Conservation (phyloP, 306 rosid genomes). For the Cercis canadensis region DNA sequence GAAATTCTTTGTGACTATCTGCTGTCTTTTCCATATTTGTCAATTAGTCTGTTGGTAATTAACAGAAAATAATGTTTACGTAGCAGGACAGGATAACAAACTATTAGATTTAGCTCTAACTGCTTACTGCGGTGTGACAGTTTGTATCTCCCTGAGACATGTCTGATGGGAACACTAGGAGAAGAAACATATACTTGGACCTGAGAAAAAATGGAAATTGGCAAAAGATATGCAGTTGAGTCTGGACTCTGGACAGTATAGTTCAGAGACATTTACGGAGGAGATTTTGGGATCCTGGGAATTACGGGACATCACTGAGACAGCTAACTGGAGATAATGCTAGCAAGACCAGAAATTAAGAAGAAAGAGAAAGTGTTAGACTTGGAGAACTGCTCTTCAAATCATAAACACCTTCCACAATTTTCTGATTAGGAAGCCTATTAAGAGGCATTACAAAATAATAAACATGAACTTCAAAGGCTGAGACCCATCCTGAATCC, state of each 20-base stretch:
- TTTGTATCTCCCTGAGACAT: conserved; percentile 13
- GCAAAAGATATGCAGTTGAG: neutral
- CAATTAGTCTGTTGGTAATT: neutral
- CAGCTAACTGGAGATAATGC: neutral
- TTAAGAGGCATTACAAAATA: neutral
- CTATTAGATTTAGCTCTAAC: neutral
- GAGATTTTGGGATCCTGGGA: conserved; percentile 6
- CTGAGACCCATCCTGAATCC: neutral
- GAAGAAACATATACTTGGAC: neutral
- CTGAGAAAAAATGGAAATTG: neutral
- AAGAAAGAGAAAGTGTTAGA: neutral
- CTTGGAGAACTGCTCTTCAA: conserved; percentile 1
- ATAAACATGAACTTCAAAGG: neutral
- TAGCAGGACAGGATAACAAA: neutral
- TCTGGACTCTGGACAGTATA: neutral
- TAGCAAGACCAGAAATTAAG: conserved; percentile 7
- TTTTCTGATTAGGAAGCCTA: neutral
- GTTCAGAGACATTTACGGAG: neutral
- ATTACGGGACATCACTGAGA: neutral
- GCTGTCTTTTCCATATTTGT: neutral
- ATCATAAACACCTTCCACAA: neutral
- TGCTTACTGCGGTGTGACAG: conserved; percentile 1
- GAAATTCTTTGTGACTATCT: neutral
- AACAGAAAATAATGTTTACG: conserved; percentile 12
- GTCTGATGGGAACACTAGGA: neutral